These are phyloP conservation scores for Colletotrichum zoysiae DNA, from an alignment of 2,329 filamentous ascomycete genomes.

Conservation along the genomic window DNA sequence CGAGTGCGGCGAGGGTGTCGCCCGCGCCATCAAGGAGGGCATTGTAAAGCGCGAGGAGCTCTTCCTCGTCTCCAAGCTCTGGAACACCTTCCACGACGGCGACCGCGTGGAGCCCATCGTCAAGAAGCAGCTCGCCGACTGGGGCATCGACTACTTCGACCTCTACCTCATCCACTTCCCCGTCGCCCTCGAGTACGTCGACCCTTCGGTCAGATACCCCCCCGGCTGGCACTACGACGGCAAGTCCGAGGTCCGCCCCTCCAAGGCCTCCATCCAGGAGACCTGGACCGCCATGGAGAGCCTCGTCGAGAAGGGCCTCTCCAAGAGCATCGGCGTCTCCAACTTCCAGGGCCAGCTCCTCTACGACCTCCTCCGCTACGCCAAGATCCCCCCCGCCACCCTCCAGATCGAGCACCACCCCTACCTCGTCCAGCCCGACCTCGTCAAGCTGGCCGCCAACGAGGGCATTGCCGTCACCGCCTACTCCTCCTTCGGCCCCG, in stretches of 20 bases:
- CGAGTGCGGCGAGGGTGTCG: conserved; percentile 81
- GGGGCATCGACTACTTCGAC: conserved; percentile 90
- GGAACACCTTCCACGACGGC: conserved; percentile 90
- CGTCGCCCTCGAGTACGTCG: conserved; percentile 86
- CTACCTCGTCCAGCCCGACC: conserved; percentile 81
- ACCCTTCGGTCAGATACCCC: conserved; percentile 82
- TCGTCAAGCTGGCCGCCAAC: conserved; percentile 76
- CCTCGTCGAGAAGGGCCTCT: conserved; percentile 76
- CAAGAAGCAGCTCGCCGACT: conserved; percentile 83
- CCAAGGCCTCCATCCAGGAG: conserved; percentile 80
- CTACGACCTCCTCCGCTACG: conserved; percentile 84
- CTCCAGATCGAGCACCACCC: conserved; percentile 94
- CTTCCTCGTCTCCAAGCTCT: conserved; percentile 93
- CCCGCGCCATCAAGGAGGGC: conserved; percentile 83
- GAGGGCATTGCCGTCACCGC: conserved; percentile 82
- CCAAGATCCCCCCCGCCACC: conserved; percentile 78
- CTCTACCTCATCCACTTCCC: conserved; percentile 93
- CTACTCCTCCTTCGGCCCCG: conserved; percentile 86
- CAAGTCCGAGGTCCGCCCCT: conserved; percentile 69
- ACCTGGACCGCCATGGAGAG: conserved; percentile 87
- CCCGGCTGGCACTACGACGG: conserved; percentile 81
- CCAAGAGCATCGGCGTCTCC: conserved; percentile 81
- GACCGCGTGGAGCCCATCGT: conserved; percentile 82
- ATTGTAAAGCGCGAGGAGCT: conserved; percentile 87
- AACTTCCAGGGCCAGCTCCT: conserved; percentile 86